Base-by-base conservation (phyloP, 306 rosid genomes). In the Albizia julibrissin region DNA sequence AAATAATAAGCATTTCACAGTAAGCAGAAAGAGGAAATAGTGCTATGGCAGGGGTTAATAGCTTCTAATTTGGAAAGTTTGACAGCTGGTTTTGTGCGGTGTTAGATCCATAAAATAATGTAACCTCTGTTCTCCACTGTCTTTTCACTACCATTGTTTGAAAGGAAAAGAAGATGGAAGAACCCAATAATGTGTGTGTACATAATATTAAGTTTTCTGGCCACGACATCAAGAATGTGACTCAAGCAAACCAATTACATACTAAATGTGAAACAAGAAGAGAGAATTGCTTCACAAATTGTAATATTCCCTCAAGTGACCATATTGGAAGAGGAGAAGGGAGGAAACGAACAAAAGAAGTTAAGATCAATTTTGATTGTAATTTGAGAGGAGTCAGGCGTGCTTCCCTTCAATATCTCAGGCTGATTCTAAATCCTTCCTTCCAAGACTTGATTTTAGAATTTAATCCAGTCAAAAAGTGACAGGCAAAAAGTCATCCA, bases 211-310 rank as follows among this genome's bases (percentile, higher is more conserved):
- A 68, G 29, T 11, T 61, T 61, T 61, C 31, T 61, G 34, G 34
- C 26, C 26, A 26, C 22, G 16, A 37, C 27, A 19, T 4, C 24
- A 27, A 68, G 27, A 68, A 34, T 68, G 58, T 47, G 56, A 50
- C 39, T 37, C 66, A 43, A 46, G 43, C 31, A 64, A 46, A 54
- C 66, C 47, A 65, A 74, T 54, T 59, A 68, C 27, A 29, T 39
- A 22, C 59, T 50, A 65, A 81, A 81, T 82, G 69, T 43, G 77
- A 76, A 56, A 76, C 76, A 56, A 62, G 72, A 54, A n/a, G 33
- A 74, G 18, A 74, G 44, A 49, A 72, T 58, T 61, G 47, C 44
- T 62, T 50, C 56, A 65, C 31, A 43, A 40, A 40, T 52, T 42
- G 40, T 22, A 74, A 49, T 39, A 1, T 22, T 50, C 6, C 29